phyloP scores from a whole-genome alignment of 2,329 filamentous ascomycete species.

The Paramyrothecium sp. region DNA sequence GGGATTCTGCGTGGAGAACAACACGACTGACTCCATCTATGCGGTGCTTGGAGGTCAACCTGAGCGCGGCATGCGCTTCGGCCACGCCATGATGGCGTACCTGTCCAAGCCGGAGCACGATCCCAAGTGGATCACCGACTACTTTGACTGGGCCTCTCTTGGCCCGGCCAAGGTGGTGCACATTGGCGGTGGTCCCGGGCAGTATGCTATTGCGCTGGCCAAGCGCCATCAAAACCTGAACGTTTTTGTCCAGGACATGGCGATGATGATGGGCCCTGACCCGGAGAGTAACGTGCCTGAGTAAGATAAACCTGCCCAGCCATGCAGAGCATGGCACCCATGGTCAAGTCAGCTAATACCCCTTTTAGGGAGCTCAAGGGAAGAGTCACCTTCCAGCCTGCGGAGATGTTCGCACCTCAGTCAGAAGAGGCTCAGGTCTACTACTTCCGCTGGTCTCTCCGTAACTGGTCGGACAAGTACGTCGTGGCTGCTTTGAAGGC shows the following conservation, averaged over 20 bases:
- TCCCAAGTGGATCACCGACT: not conserved
- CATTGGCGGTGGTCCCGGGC: not conserved
- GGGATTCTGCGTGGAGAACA: not conserved
- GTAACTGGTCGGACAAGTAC: conserved; percentile 1
- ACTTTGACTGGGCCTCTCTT: not conserved
- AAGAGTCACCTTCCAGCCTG: not conserved
- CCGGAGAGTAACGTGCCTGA: not conserved
- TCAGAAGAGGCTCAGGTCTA: not conserved
- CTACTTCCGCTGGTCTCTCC: not conserved
- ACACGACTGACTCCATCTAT: not conserved
- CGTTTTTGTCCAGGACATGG: not conserved
- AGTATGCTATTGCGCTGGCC: not conserved
- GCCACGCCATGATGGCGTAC: not conserved
- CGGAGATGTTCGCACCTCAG: not conserved
- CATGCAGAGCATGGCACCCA: too few species aligned
- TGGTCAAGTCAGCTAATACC: too few species aligned
- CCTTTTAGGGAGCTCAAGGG: not conserved
- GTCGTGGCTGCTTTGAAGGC: not conserved
- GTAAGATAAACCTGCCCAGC: too few species aligned
- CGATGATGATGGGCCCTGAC: not conserved
- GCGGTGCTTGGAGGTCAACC: not conserved
- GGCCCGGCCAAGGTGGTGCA: not conserved
- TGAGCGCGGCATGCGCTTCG: not conserved
- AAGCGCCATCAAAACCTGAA: not conserved
- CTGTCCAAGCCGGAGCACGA: not conserved